Evolutionary conservation across 306 rosid genomes (phyloP).

Genomic region (Heteromeles arbutifolia): DNA sequence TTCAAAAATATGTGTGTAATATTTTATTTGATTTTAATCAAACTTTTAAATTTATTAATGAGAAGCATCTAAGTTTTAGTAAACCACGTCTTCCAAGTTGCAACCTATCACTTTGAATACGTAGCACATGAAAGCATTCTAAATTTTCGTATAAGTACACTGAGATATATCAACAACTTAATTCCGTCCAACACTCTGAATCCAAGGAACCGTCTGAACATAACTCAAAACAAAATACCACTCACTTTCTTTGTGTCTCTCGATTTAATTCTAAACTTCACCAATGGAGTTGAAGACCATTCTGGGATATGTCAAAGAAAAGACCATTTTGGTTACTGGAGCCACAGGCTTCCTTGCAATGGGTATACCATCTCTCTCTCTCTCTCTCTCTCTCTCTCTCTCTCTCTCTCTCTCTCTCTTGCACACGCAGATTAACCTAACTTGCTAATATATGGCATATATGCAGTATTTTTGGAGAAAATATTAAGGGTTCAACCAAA

Average conservation of each 20-base stretch:
- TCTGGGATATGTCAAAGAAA: conserved; percentile 5
- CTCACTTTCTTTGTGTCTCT: background rate
- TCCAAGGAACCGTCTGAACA: too few relatives aligned
- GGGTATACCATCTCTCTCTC: background rate
- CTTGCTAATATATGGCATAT: background rate
- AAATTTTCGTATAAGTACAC: background rate
- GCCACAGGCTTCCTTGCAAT: conserved; percentile 18
- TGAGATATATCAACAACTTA: background rate
- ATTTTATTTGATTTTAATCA: background rate
- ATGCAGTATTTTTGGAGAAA: conserved; percentile 25
- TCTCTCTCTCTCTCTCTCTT: background rate
- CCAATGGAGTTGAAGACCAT: conserved; percentile 32
- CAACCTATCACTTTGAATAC: background rate
- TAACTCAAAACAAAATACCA: background rate
- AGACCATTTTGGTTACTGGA: conserved; percentile 26
- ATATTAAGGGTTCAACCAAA: conserved; percentile 17
- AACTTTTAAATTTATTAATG: background rate
- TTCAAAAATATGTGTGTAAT: background rate
- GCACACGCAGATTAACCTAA: background rate
- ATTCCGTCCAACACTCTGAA: background rate
- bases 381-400: background rate
- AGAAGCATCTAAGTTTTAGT: background rate
- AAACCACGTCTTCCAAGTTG: background rate
- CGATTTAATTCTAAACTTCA: background rate
- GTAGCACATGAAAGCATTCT: background rate